Conservation (phyloP, 2,329 filamentous ascomycete species). For the Penicillium griseofulvum region DNA sequence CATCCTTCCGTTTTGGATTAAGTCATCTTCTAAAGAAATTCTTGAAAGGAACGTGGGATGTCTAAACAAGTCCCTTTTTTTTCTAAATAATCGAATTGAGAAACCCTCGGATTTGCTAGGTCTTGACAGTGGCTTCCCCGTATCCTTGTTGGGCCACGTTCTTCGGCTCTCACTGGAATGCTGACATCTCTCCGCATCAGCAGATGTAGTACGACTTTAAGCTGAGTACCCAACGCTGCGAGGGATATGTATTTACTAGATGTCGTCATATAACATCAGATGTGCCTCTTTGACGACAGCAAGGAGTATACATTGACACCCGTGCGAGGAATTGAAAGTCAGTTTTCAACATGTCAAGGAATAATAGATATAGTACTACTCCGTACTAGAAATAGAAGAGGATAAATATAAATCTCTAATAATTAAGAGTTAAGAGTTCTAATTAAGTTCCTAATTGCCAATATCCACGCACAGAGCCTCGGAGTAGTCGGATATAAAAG, state of each 20-base stretch:
- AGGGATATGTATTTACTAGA: not conserved
- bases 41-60: not conserved
- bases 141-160: slow-evolving; percentile 2
- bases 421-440: too few relatives aligned
- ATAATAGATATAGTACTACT: too few relatives aligned
- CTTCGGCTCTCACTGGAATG: slow-evolving; percentile 2
- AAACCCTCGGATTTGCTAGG: slow-evolving; percentile 1
- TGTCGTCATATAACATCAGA: not conserved
- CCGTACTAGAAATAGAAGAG: too few relatives aligned
- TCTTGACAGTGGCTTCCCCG: not conserved
- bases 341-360: not conserved
- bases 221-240: not conserved
- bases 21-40: too few relatives aligned
- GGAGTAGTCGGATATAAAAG: not conserved
- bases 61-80: not conserved
- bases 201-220: not conserved
- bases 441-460: too few relatives aligned
- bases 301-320: not conserved
- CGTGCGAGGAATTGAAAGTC: slow-evolving; percentile 2
- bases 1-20: not conserved
- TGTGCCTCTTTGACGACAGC: not conserved
- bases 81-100: not conserved
- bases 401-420: too few relatives aligned
- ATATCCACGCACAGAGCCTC: not conserved
- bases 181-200: not conserved